A percentile compares a stretch with the other conserved stretches of the same genome.
phyloP scores from a whole-genome alignment of 371 early-diverging fungal species.

The Dichotomocladium elegans region DNA sequence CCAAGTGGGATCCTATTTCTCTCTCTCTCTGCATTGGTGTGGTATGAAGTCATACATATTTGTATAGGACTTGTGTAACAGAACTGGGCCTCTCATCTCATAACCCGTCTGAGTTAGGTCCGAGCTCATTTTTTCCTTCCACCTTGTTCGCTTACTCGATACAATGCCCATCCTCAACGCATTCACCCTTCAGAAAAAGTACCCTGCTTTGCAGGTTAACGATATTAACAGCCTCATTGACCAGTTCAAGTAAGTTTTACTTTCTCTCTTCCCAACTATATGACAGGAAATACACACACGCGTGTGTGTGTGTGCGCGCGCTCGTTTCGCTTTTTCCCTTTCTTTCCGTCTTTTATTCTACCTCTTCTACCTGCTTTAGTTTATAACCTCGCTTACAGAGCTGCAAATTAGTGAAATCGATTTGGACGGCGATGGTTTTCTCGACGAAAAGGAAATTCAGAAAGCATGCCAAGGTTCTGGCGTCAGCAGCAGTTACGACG shows the following conservation, averaged over 20 bases:
- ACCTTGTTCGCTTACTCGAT: conserved; percentile 2
- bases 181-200: conserved; percentile 57
- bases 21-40: no score
- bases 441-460: conserved; percentile 72
- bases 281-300: background rate
- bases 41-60: no score
- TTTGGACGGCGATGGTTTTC: conserved; percentile 69
- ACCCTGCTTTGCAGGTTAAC: conserved; percentile 55
- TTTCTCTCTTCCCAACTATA: background rate
- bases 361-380: background rate
- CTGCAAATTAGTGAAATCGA: conserved; percentile 63
- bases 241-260: conserved; percentile 53
- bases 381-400: no score
- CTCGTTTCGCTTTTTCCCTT: background rate
- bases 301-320: background rate
- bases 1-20: no score
- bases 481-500: conserved; percentile 71
- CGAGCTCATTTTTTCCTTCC: no score
- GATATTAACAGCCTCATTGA: conserved; percentile 60
- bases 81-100: no score
- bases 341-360: background rate
- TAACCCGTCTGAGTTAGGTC: no score
- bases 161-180: conserved; percentile 37
- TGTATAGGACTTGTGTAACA: no score
- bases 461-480: conserved; percentile 68